Base-by-base conservation (phyloP, 129 eudicot species). In the Escallonia rubra region DNA sequence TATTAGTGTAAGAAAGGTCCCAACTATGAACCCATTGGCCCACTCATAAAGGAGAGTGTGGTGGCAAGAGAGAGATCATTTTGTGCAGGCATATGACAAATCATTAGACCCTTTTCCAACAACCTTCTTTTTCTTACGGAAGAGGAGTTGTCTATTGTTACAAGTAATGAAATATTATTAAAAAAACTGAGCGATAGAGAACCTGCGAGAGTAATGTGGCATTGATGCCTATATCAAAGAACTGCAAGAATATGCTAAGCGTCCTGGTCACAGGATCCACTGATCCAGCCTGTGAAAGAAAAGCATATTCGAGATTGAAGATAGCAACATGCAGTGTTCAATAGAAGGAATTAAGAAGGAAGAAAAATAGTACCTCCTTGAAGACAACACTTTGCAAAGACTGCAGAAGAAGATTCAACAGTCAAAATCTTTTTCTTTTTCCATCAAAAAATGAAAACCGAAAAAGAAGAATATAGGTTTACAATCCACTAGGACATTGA, bases 351-450 rank as follows among this genome's bases (percentile, higher is more conserved):
- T 67, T 41, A 63, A 43, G 74, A 68, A 56, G 42, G 41, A 58
- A 14, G 69, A 65, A 45, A 60, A 65, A 51, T n/a, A 55, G 65
- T 80, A 92, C 98, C 95, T 92, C 95, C 82, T 88, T 92, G 84
- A 92, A 92, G 76, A 92, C 95, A 76, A 92, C 96, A 54, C 98
- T 92, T 75, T 92, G 98, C 82, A 92, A 79, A 66, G 98, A 92
- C 98, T 92, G 87, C 96, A 83, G 46, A 74, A 77, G 8, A 42
- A 39, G 70, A 65, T 41, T 67, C 16, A 60, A 63, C 59, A 70
- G 72, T 76, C 71, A 82, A 70, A 68, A 39, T 49, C n/a, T 39
- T 47, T 60, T 42, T 5, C 41, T 41, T 12, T 3, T 45, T 44
- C 46, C 41, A 70, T 8, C 13, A 70, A 47, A 13, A 34, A 2